Conservation (phyloP, 2,329 filamentous ascomycete species). For the Clonostachys byssicola region DNA sequence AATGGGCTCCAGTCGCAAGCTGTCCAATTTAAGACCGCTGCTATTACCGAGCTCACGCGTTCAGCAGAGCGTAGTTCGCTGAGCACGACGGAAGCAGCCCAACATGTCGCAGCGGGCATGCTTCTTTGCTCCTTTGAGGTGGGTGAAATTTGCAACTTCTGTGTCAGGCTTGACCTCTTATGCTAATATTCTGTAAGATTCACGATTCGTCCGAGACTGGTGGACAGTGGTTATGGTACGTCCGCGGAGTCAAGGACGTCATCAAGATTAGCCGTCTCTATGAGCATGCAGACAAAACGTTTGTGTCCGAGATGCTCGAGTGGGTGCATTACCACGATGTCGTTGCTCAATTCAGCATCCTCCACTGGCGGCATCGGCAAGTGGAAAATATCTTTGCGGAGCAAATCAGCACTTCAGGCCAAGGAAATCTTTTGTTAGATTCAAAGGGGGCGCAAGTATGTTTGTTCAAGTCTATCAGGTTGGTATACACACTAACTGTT, state of each 20-base stretch:
- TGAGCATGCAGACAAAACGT: no score
- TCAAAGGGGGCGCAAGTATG: no score
- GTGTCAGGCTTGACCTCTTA: no score
- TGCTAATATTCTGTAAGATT: slow-evolving; percentile 6
- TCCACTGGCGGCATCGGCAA: slow-evolving; percentile 10
- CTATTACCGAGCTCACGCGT: slow-evolving; percentile 11
- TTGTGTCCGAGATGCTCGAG: slow-evolving; percentile 10
- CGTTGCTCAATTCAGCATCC: slow-evolving; percentile 16
- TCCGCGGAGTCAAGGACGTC: slow-evolving; percentile 13
- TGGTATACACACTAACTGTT: no score
- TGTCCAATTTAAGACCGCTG: slow-evolving; percentile 14
- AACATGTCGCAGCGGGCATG: slow-evolving; percentile 22
- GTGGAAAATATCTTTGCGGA: no score
- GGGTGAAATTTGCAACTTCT: background rate
- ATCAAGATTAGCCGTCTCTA: slow-evolving; percentile 4
- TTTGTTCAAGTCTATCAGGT: no score
- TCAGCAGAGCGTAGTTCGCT: slow-evolving; percentile 9
- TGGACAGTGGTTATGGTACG: slow-evolving; percentile 18
- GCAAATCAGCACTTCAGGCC: no score
- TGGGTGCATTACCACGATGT: slow-evolving; percentile 21
- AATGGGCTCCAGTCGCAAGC: slow-evolving; percentile 12
- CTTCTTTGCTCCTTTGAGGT: slow-evolving; percentile 20
- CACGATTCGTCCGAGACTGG: slow-evolving; percentile 13
- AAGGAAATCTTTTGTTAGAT: no score
- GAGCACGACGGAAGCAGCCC: slow-evolving; percentile 9